Evolutionary conservation across 2,329 filamentous ascomycete genomes (phyloP), one percentile per base, ranked within the genome.

Genomic region (Annulohypoxylon truncatum): DNA sequence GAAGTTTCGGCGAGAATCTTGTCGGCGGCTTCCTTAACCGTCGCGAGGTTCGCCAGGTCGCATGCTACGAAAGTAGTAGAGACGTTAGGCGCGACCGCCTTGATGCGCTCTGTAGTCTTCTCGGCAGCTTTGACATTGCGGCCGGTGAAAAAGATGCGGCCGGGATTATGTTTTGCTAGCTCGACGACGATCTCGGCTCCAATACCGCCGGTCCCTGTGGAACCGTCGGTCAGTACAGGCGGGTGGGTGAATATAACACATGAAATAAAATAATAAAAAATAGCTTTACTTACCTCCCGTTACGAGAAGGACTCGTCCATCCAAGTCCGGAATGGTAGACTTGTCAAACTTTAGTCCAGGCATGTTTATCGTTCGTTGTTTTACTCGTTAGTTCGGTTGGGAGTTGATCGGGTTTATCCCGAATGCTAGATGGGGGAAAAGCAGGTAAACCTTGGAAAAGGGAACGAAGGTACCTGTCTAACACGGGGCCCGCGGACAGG

Each of bases 141-240:
- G 1, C 71, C 72, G 1, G 70, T 71, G 53, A 75, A 70, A 52
- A 72, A 65, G 57, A 74, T 62, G 12, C 47, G 66, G 15, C 31
- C 51, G 2, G 73, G 71, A 26, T 71, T 68, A 44, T 64, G 56
- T 24, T 52, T 44, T 3, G 56, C 65, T 6, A 69, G 57, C 60
- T 64, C 51, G 12, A 65, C 29, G 2, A 59, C 53, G 8, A 58
- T 20, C 26, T 46, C 58, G 18, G 66, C 47, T n/a, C 68, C 69
- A 20, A 72, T 48, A 4, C 68, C 61, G 35, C 42, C 54, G n/a
- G 68, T 70, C 5, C 67, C 70, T 74, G 33, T 50, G 29, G 20
- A 31, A 28, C 12, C 13, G 42, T 48, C 29, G 26, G 18, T 33
- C 2, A 22, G 13, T 9, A 48, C 46, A 2, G 15, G 22, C n/a